Conservation (phyloP, 2,329 filamentous ascomycete genomes). For the Nemania abortiva region DNA sequence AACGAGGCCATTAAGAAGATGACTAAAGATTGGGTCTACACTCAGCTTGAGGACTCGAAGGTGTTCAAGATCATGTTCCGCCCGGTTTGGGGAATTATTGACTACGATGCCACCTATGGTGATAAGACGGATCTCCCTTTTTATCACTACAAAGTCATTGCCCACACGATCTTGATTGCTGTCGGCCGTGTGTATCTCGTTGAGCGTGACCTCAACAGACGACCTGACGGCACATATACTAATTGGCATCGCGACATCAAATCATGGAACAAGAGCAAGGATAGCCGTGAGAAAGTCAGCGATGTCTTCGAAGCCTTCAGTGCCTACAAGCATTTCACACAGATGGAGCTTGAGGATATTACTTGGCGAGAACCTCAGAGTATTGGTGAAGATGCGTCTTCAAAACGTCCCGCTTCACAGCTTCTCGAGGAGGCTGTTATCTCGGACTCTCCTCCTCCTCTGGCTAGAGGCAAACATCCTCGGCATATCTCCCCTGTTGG, state of each 20-base stretch:
- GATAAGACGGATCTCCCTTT: background rate
- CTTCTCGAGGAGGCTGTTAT: no score
- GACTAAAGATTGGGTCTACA: background rate
- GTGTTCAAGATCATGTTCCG: background rate
- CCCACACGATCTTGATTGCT: background rate
- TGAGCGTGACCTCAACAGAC: background rate
- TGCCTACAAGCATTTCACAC: background rate
- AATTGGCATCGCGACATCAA: background rate
- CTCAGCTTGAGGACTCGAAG: background rate
- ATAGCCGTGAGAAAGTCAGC: background rate
- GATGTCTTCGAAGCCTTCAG: background rate
- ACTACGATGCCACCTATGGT: background rate
- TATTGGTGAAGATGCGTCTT: no score
- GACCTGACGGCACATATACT: background rate
- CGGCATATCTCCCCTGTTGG: no score
- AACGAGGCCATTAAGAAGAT: background rate
- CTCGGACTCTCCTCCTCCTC: no score
- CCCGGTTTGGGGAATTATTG: background rate
- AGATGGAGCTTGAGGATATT: slow-evolving; percentile 5
- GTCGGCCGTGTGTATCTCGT: background rate
- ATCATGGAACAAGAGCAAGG: background rate
- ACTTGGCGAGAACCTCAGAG: no score
- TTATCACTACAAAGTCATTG: slow-evolving; percentile 3
- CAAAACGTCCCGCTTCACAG: no score
- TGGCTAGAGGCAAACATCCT: no score